Evolutionary conservation across 2,329 filamentous ascomycete species (phyloP), one percentile per base, ranked within the genome.

Genomic region (Diplocarpon mali): DNA sequence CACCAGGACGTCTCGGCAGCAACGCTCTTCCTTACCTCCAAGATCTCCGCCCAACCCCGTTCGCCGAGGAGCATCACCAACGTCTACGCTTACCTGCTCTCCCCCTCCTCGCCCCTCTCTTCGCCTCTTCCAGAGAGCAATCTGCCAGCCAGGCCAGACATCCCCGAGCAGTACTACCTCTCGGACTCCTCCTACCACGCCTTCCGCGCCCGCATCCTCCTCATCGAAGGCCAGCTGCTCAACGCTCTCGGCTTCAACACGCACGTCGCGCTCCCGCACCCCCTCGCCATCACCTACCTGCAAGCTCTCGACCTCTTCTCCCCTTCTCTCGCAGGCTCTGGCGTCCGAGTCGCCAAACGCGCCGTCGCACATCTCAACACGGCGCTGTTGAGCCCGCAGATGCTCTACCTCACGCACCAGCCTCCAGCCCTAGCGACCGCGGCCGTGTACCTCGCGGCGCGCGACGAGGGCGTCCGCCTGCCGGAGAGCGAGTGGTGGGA

Each of bases 401-500:
- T 93, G 60, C 69, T 95, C 12, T 95, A 93, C 62, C 69, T 94
- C 24, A 96, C 92, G 2, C 89, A 95, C 60, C 92, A 96, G 62
- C 90, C 92, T 1, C 76, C 83, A 50, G 77, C 81, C 17, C 69
- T 98, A 9, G 90, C 92, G 4, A 86, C 87, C 2, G 85, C 89
- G 1, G 86, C 89, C 1, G 83, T 95, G 28, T 98, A 96, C 61
- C 76, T 87, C n/a, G 85, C 90, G 0, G 84, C 87, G 1, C 75
- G 81, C 36, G 88, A 96, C 53, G 63, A 76, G 1, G 80, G 75
- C 0, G 76, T 84, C 11, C 88, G 85, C 62, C 72, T 95, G 65
- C 87, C 90, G 0, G 83, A 84, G 51, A 77, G 76, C 38, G 81
- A 86, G 51, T 98, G 92, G 92, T 98, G 92, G 92, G 89, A 95